Percentiles rank a stretch among this genome's conserved stretches.
Evolutionary conservation across 2,329 filamentous ascomycete genomes (phyloP).

Genomic region (Didymella lethalis): DNA sequence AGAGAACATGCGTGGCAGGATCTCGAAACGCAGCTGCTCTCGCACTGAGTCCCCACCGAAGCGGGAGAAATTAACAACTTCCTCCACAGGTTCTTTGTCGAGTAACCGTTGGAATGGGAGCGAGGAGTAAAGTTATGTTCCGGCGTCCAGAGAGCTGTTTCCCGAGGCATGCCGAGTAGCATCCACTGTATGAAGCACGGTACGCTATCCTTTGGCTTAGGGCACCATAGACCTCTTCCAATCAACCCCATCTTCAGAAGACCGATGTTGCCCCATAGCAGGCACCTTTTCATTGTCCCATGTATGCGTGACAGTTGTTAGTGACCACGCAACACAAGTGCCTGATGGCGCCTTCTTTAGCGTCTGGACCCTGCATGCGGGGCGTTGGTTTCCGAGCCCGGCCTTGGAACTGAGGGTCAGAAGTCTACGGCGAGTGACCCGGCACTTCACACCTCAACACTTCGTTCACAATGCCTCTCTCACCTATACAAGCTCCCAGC

Average conservation of each 20-base stretch:
- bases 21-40: conserved; percentile 12
- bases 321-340: conserved; percentile 10
- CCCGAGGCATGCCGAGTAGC: conserved; percentile 6
- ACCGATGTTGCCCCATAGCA: not conserved
- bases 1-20: not conserved
- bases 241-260: not conserved
- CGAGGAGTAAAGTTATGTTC: not conserved
- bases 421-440: conserved; percentile 7
- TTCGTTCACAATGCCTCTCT: conserved; percentile 9
- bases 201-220: not conserved
- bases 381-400: conserved; percentile 10
- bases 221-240: not conserved
- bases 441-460: conserved; percentile 12
- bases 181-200: not conserved
- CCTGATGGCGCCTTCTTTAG: conserved; percentile 14
- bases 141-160: conserved; percentile 5
- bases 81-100: not conserved
- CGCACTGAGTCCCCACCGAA: conserved; percentile 7
- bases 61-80: not conserved
- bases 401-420: conserved; percentile 12
- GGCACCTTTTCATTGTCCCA: not conserved
- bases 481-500: not conserved
- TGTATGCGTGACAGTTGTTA: conserved; percentile 3
- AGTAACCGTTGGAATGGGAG: not conserved
- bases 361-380: conserved; percentile 12